Conservation (phyloP, 352 stramenopile species). For the Thalassiosira livingstoniorum region DNA sequence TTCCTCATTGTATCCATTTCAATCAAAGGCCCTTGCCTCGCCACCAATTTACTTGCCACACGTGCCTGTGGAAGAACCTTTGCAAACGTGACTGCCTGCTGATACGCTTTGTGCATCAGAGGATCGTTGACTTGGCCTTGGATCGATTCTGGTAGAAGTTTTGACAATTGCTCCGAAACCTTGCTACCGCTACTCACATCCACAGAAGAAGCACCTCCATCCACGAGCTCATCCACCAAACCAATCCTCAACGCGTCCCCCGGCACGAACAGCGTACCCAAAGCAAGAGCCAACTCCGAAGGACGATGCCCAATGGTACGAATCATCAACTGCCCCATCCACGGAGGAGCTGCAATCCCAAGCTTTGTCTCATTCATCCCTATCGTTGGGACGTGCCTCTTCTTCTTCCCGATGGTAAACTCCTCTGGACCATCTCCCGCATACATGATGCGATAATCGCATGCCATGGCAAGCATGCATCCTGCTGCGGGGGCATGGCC, state of each 20-base stretch:
- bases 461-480: constrained; percentile 93
- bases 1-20: constrained; percentile 64
- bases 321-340: constrained; percentile 67
- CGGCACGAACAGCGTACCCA: constrained; percentile 77
- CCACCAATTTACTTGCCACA: constrained; percentile 74
- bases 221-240: constrained; percentile 79
- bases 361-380: constrained; percentile 94
- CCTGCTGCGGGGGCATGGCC: constrained; percentile 92
- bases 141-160: constrained; percentile 35
- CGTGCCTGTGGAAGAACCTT: constrained; percentile 69
- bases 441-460: constrained; percentile 95
- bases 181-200: constrained; percentile 13
- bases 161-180: constrained; percentile 25
- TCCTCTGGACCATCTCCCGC: constrained; percentile 49
- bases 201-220: background rate
- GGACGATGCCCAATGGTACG: constrained; percentile 72
- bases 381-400: constrained; percentile 86
- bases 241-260: constrained; percentile 71
- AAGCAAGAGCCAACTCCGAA: constrained; percentile 71
- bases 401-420: constrained; percentile 21
- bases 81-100: constrained; percentile 61
- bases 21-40: constrained; percentile 55
- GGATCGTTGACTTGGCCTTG: constrained; percentile 40
- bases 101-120: constrained; percentile 51
- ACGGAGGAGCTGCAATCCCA: constrained; percentile 87